Base-by-base conservation (phyloP, 2,329 filamentous ascomycete genomes). In the Penicillium polonicum region DNA sequence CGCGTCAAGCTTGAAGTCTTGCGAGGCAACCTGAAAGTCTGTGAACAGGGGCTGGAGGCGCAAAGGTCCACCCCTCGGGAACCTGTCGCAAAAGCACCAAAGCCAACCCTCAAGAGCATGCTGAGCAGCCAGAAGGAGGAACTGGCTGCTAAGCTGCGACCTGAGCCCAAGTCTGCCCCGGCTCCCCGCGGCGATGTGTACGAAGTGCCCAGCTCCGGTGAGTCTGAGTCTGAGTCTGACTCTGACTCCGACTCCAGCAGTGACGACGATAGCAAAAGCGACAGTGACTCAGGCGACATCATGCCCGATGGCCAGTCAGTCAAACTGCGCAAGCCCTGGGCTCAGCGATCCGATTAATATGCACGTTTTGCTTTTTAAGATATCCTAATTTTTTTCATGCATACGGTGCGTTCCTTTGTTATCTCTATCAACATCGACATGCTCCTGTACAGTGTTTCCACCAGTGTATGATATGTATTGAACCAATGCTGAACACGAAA, bases 271-370 rank as follows among this genome's bases (percentile, higher is more conserved):
- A 50, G 38, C 17, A 15, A 36, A 1, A 52, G 38, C 2, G 53
- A 55, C 8, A 55, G 45, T 29, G 45, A 55, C 2, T 36, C 48
- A 13, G 55, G 55, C n/a, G 55, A 57, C 13, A 57, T 57, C 10
- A 42, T 57, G 50, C 42, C 49, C 13, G n/a, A 54, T 19, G 55
- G 55, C 9, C 55, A 48, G 4, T 48, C 36, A 5, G 1, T 4
- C 21, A 56, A 44, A 35, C 31, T 56, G 15, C 54, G 31, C 39
- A 44, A 39, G 33, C 48, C 48, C 15, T 25, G 19, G 19, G 12
- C 19, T 8, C 35, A 21, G 33, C 42, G 9, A 12, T 19, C 35
- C 7, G 27, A 23, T 19, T 49, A 33, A 41, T 4, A 13, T 31
- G 8, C 33, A 4, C 6, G 19, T 33, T 31, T n/a, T 49, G 15